Evolutionary conservation across 768 basidiomycete species (phyloP), one percentile per base, ranked within the genome.

Genomic region (Agaricus subrufescens): DNA sequence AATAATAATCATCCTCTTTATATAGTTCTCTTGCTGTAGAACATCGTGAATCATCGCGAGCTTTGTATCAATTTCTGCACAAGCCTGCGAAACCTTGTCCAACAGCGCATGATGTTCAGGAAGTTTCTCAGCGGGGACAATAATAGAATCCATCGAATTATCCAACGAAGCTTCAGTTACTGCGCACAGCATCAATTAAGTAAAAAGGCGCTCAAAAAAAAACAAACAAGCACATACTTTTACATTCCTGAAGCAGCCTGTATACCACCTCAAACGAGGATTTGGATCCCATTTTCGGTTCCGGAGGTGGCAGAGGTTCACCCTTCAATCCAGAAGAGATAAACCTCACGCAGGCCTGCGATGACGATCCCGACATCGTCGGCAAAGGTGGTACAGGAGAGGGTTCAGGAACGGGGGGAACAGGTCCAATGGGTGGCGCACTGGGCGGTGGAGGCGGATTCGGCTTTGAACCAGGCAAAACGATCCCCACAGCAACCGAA

Each of bases 41-140:
- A 56, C 55, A 45, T 56, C 55, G 30, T 56, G 55, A 50, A 56
- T 56, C 55, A 56, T 56, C 6, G 55, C 55, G 25, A 56, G 55
- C 25, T 56, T 56, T 15, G 48, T 50, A 38, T 56, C 55, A 45
- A 56, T 56, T 26, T 56, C 55, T 9, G 55, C 43, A 38, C 55
- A 56, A 23, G 55, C 55, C 19, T 56, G 55, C 11, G 55, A 56
- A 8, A 56, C 55, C 43, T 56, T 56, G 30, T 56, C 55, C 31
- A 56, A 40, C 19, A 56, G 39, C 29, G 55, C 55, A 38, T 56
- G 55, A 29, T 56, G 55, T 50, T 56, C 55, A 19, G 55, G 55
- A 34, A 56, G 42, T 19, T 50, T 50, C 49, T 56, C 55, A 7
- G 55, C 55, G 2, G 55, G 55, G 4, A 56, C 55, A 12, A 56